Evolutionary conservation across 768 basidiomycete genomes (phyloP).

Genomic region (Glaciozyma martinii): DNA sequence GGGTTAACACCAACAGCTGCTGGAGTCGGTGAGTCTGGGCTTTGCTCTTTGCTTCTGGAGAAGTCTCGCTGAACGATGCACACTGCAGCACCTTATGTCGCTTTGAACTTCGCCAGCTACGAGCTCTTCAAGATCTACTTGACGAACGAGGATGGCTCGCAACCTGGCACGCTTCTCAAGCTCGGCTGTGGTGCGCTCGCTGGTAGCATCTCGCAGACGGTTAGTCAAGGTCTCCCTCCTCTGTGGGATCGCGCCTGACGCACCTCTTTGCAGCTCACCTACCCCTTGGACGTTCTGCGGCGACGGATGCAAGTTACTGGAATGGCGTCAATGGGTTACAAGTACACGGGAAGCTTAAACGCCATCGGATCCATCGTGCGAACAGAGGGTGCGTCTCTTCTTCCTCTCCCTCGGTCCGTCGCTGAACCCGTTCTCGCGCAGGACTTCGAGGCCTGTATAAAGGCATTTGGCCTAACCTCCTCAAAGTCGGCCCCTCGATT

Average conservation of each 20-base stretch:
- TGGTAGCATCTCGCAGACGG: slow-evolving; percentile 84
- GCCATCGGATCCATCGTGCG: slow-evolving; percentile 25
- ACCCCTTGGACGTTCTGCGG: slow-evolving; percentile 88
- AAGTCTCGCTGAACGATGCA: not conserved
- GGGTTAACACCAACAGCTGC: slow-evolving; percentile 70
- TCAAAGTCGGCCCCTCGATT: not conserved
- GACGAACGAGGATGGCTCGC: slow-evolving; percentile 46
- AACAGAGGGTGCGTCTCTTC: slow-evolving; percentile 7
- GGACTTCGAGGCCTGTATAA: not conserved
- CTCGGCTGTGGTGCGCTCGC: slow-evolving; percentile 59
- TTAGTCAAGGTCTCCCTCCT: not conserved
- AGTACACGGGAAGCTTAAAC: slow-evolving; percentile 24
- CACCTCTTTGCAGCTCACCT: slow-evolving; percentile 51
- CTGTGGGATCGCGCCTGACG: not conserved
- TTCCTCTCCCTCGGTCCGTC: not conserved
- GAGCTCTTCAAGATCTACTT: slow-evolving; percentile 46
- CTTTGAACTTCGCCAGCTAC: slow-evolving; percentile 49
- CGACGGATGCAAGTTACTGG: slow-evolving; percentile 93
- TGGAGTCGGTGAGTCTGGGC: slow-evolving; percentile 10
- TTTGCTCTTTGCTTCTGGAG: slow-evolving; percentile 52
- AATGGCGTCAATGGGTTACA: slow-evolving; percentile 47
- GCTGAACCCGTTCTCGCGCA: not conserved
- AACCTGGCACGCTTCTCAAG: slow-evolving; percentile 51
- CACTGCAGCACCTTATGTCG: slow-evolving; percentile 53
- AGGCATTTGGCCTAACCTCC: not conserved